A percentile compares a stretch with the other conserved stretches of the same genome.
Evolutionary conservation across 495 filamentous ascomycete genomes (phyloP).

Genomic region (Hypoxylon cercidicola): DNA sequence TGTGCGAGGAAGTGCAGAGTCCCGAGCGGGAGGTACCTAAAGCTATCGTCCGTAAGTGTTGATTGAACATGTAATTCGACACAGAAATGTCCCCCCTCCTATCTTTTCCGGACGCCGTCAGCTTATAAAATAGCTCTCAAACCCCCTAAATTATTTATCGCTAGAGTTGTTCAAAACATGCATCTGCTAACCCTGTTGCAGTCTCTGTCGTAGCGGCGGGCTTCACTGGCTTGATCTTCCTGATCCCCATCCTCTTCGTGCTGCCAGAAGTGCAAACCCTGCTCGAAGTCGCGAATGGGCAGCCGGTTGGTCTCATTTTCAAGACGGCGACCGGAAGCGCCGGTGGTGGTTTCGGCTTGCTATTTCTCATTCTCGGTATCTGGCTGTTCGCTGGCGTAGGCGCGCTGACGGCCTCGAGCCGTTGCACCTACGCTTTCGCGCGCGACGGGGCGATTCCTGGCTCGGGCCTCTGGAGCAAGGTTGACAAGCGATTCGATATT

Average conservation of each 20-base stretch:
- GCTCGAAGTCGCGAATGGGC: slow-evolving; percentile 63
- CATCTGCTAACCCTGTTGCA: slow-evolving; percentile 31
- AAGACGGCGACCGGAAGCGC: slow-evolving; percentile 67
- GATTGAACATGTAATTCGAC: too few relatives aligned
- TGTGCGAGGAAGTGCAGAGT: slow-evolving; percentile 64
- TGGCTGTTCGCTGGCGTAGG: slow-evolving; percentile 69
- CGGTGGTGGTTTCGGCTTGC: slow-evolving; percentile 74
- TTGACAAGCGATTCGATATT: slow-evolving; percentile 59
- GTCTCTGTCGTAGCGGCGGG: slow-evolving; percentile 66
- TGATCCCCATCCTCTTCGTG: slow-evolving; percentile 70
- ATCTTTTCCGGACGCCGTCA: too few relatives aligned
- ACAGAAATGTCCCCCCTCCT: too few relatives aligned
- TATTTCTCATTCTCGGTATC: slow-evolving; percentile 78
- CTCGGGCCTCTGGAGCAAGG: slow-evolving; percentile 69
- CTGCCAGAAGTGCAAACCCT: slow-evolving; percentile 64
- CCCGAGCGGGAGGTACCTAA: slow-evolving; percentile 65
- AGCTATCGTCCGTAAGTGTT: slow-evolving; percentile 57
- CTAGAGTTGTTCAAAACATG: too few relatives aligned
- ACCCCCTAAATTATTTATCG: too few relatives aligned
- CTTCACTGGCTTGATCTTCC: slow-evolving; percentile 64
- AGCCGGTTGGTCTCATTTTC: slow-evolving; percentile 68
- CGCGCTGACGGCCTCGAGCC: slow-evolving; percentile 66
- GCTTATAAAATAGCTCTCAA: too few relatives aligned
- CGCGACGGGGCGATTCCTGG: slow-evolving; percentile 75
- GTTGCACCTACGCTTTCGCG: slow-evolving; percentile 71